These are phyloP conservation scores for Scedosporium aurantiacum DNA, from an alignment of 2,329 filamentous ascomycete genomes.

Conservation along the genomic window DNA sequence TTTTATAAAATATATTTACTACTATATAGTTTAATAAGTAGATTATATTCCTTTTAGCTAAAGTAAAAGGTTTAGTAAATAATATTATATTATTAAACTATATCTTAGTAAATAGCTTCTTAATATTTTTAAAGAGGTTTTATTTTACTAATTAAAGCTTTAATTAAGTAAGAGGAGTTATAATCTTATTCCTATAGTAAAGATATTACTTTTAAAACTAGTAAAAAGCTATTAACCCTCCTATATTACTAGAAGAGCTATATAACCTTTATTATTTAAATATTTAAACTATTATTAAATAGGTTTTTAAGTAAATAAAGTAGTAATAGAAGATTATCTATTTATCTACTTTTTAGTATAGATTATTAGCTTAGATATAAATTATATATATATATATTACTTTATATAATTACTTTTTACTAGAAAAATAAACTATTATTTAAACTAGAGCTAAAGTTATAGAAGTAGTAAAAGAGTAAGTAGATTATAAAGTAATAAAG, in stretches of 20 bases:
- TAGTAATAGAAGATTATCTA: background rate
- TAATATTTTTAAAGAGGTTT: background rate
- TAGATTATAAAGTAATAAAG: background rate
- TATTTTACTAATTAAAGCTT: background rate
- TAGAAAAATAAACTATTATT: background rate
- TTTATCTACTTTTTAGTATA: background rate
- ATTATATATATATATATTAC: background rate
- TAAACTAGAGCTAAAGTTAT: background rate
- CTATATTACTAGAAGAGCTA: background rate
- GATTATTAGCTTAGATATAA: background rate
- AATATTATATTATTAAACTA: background rate
- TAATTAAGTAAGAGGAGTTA: background rate
- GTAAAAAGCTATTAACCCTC: background rate
- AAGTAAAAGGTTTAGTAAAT: background rate
- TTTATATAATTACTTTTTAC: no score
- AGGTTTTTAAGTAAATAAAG: background rate
- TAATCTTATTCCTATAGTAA: background rate
- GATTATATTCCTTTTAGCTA: background rate
- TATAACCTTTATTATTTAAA: background rate
- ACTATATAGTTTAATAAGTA: background rate
- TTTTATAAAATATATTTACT: background rate
- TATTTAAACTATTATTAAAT: background rate
- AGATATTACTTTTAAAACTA: background rate
- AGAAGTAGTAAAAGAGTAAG: background rate
- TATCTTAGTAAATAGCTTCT: background rate